Evolutionary conservation across 1,284 basidiomycete genomes (phyloP), one percentile per base, ranked within the genome.

Genomic region (Rhodotorula sp.): DNA sequence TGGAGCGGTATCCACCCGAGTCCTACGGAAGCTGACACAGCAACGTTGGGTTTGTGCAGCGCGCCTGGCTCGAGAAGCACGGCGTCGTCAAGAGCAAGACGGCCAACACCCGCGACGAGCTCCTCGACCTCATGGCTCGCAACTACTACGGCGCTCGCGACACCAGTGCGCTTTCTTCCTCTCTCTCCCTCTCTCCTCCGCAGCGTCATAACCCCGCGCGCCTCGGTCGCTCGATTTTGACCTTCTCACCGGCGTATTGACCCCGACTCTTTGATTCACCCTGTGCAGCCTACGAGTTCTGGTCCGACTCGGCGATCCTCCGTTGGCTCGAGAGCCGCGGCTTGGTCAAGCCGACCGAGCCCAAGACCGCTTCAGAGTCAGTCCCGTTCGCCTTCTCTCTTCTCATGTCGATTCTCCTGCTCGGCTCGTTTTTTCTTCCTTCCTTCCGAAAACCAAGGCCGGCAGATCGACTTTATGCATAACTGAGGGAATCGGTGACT

Each of bases 31-130:
- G 17, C 53, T 55, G 12, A 55, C 53, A 26, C 7, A 42, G 33
- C 4, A n/a, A 51, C 51, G 20, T 62, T 8, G n/a, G 46, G 2
- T 7, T 33, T 33, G 7, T 68, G 4, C 71, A 91, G 88, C 86
- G 86, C 64, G 83, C 90, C 73, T 97, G 94, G 93, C 88, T 96
- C 60, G 82, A 90, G 8, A 81, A 85, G 45, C 91, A 93, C 80
- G 87, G 89, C 58, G 81, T 93, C 76, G 82, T 91, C 76, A 84
- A 85, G 77, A 82, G 84, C 46, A 84, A 85, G 54, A 80, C 80
- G 22, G 85, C 89, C 75, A 87, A 88, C 78, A 85, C 85, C 10
- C 87, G 91, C 62, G 88, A 92, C 53, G 84, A 87, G 70, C 85
- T 95, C 49, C 77, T 87, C 60, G 84, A 83, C 22, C 79, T 87